Evolutionary conservation across 306 rosid species (phyloP).

Genomic region (Dicorynia guianensis): DNA sequence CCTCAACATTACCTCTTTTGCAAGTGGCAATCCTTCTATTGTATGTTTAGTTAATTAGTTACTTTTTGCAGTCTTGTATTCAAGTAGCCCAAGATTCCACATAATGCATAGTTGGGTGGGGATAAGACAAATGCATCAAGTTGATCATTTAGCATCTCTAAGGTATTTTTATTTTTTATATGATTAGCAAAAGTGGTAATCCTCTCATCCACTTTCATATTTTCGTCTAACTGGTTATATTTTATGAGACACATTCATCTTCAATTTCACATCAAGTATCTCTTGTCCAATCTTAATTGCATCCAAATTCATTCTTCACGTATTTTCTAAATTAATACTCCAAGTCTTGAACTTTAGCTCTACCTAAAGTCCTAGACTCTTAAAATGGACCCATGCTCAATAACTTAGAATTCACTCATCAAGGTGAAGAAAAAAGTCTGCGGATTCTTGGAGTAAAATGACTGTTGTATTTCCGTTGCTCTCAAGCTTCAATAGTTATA

Average conservation of each 20-base stretch:
- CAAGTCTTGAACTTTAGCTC: slow-evolving; percentile 23
- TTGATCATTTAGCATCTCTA: slow-evolving; percentile 38
- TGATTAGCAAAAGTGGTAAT: slow-evolving; percentile 6
- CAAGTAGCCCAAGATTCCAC: slow-evolving; percentile 28
- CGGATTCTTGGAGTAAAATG: slow-evolving; percentile 48
- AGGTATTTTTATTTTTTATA: slow-evolving; percentile 5
- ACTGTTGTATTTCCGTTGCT: slow-evolving; percentile 34
- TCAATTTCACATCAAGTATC: slow-evolving; percentile 6
- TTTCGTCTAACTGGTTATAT: slow-evolving; percentile 1
- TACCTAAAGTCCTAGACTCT: slow-evolving; percentile 21
- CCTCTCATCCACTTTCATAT: slow-evolving; percentile 28
- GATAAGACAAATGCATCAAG: slow-evolving; percentile 26
- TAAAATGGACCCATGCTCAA: slow-evolving; percentile 37
- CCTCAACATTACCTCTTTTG: slow-evolving; percentile 17
- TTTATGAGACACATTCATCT: background rate
- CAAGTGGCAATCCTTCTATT: slow-evolving; percentile 19
- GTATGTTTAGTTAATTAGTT: slow-evolving; percentile 11
- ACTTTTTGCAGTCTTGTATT: slow-evolving; percentile 39
- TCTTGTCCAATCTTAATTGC: slow-evolving; percentile 16
- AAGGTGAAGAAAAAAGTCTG: slow-evolving; percentile 41
- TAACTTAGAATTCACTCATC: slow-evolving; percentile 46
- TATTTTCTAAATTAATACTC: slow-evolving; percentile 24
- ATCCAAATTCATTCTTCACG: slow-evolving; percentile 8
- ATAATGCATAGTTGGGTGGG: slow-evolving; percentile 36
- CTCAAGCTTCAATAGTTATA: slow-evolving; percentile 15